A percentile compares a stretch with the other conserved stretches of the same genome.
Conservation (phyloP, 495 filamentous ascomycete species). For the Penicillium manginii region DNA sequence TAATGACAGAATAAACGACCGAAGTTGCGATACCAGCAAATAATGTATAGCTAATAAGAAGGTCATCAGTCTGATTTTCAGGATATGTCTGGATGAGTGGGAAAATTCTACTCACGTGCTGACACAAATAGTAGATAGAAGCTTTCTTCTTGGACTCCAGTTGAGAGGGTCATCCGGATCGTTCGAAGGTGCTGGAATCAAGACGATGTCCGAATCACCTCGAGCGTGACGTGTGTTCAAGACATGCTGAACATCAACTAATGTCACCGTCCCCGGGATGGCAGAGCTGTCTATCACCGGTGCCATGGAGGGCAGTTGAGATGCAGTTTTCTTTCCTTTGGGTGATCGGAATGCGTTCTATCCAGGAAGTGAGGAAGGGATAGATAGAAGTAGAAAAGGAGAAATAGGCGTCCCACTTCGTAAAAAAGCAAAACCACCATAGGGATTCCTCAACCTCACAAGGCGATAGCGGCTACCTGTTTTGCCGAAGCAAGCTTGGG, state of each 20-base stretch:
- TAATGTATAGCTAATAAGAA: slow-evolving; percentile 54
- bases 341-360: background rate
- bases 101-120: slow-evolving; percentile 36
- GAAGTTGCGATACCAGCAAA: slow-evolving; percentile 63
- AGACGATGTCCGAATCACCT: slow-evolving; percentile 55
- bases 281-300: slow-evolving; percentile 42
- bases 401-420: background rate
- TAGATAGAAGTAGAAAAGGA: background rate
- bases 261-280: slow-evolving; percentile 58
- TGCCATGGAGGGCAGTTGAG: slow-evolving; percentile 25
- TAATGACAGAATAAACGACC: slow-evolving; percentile 64
- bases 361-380: background rate
- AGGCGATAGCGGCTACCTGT: background rate
- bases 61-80: background rate
- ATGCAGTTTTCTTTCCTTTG: background rate
- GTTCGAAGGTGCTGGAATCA: slow-evolving; percentile 59
- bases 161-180: slow-evolving; percentile 67
- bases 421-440: background rate
- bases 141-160: slow-evolving; percentile 60
- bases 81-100: no score
- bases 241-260: slow-evolving; percentile 57
- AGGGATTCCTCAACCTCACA: background rate
- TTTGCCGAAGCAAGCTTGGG: background rate
- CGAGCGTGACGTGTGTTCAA: slow-evolving; percentile 45
- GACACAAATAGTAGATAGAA: slow-evolving; percentile 53